These are phyloP conservation scores for Bolboschoenoplectus hybrid DNA, from an alignment of 202 grass and related monocot species.

Conservation along the genomic window DNA sequence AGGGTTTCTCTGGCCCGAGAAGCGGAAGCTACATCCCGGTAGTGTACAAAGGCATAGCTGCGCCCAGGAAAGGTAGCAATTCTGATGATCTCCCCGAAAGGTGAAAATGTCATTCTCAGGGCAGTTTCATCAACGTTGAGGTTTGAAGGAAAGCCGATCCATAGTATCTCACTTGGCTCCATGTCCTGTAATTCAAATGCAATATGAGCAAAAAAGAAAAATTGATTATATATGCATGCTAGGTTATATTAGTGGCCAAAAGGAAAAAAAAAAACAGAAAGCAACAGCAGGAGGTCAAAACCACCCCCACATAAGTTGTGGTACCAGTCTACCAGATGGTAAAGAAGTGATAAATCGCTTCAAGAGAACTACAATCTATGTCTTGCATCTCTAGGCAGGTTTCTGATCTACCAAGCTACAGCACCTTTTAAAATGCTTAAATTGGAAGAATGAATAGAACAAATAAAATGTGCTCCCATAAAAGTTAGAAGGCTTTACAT, in stretches of 20 bases:
- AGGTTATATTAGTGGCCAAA: not conserved
- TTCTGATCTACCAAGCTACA: not conserved
- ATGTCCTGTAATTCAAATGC: constrained; percentile 88
- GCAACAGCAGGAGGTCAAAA: constrained; percentile 1
- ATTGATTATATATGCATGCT: constrained; percentile 4
- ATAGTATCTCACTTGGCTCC: constrained; percentile 93
- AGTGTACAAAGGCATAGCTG: constrained; percentile 85
- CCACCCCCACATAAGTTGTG: not conserved
- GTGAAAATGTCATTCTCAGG: constrained; percentile 72
- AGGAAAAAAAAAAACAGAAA: not conserved
- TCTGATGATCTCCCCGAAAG: constrained; percentile 77
- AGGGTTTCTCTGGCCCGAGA: constrained; percentile 92
- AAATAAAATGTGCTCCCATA: not conserved
- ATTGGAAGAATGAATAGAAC: not conserved
- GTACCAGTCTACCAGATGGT: not conserved
- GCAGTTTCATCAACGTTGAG: constrained; percentile 66
- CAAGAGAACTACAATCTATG: not conserved
- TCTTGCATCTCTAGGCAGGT: not conserved
- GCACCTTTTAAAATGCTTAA: not conserved
- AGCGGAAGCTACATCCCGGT: constrained; percentile 67
- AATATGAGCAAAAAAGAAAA: not conserved
- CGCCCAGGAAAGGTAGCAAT: constrained; percentile 85
- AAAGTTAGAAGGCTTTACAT: not conserved
- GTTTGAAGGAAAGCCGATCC: constrained; percentile 84
- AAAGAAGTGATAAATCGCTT: constrained; percentile 6